A percentile compares a stretch with the other conserved stretches of the same genome.
Conservation (phyloP, 306 rosid genomes). For the Lathyrus aphaca region DNA sequence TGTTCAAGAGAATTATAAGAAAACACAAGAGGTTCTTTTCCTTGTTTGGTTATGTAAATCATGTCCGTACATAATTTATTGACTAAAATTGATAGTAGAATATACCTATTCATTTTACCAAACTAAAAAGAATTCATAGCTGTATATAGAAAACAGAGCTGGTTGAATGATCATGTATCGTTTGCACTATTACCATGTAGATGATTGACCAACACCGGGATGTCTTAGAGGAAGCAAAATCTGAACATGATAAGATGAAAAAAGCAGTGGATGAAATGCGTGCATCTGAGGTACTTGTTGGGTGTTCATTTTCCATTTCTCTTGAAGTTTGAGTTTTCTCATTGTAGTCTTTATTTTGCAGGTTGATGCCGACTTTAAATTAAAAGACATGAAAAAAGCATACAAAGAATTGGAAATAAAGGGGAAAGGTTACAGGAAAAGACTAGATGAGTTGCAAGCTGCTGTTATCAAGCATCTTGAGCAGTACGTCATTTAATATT, state of each 20-base stretch:
- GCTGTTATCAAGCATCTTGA: constrained; percentile 81
- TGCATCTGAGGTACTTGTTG: constrained; percentile 75
- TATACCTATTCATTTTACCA: constrained; percentile 11
- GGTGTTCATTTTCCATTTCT: constrained; percentile 19
- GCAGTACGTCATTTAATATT: constrained; percentile 63
- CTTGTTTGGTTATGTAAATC: constrained; percentile 6
- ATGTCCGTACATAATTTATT: constrained; percentile 21
- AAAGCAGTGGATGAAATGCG: constrained; percentile 73
- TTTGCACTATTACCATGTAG: constrained; percentile 48
- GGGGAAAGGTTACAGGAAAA: constrained; percentile 76
- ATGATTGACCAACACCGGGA: constrained; percentile 69
- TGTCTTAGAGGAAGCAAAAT: constrained; percentile 67
- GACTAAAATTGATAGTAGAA: constrained; percentile 9
- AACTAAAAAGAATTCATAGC: background rate
- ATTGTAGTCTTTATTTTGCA: constrained; percentile 40
- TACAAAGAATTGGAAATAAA: constrained; percentile 75
- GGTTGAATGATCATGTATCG: constrained; percentile 23
- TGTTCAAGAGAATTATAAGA: constrained; percentile 73
- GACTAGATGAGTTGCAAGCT: constrained; percentile 73
- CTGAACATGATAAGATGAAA: constrained; percentile 65
- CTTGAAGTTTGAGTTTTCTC: constrained; percentile 30
- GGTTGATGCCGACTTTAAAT: constrained; percentile 89
- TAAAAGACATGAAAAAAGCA: constrained; percentile 82
- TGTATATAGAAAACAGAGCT: constrained; percentile 2
- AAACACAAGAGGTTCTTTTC: constrained; percentile 67